Evolutionary conservation across 352 stramenopile genomes (phyloP), one percentile per base, ranked within the genome.

Genomic region (Peronospora destructor): DNA sequence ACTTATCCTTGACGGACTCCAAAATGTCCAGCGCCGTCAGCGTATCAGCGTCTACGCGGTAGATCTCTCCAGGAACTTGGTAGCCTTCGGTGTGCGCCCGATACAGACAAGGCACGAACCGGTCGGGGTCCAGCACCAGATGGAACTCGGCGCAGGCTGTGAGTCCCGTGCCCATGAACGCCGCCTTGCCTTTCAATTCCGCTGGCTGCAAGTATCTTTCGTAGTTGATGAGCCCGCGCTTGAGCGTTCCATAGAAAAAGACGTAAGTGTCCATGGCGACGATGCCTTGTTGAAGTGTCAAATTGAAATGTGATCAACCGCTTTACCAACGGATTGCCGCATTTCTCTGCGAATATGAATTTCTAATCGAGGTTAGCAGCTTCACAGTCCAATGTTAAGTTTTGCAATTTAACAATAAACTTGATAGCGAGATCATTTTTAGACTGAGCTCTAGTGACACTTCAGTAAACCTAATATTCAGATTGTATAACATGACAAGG

Each of bases 171-270:
- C 61, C 68, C 8, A 81, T 36, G 46, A 77, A 84, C 47, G 59
- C 56, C 6, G 73, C 76, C 57, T 87, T 87, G 49, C 59, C 59
- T 12, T 54, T 36, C 2, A 67, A 49, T 17, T 69, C 60, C 6
- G 71, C 64, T 14, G 71, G 73, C 32, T 65, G 54, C 17, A 89
- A 59, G 52, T 89, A 89, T 40, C 70, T 45, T n/a, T 82, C 58
- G 56, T 87, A 83, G 68, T 89, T 89, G 49, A 75, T 53, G 46
- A 84, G 79, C 19, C 65, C 73, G 14, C 66, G 72, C 68, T 87
- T 89, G 56, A 89, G 73, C 25, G 78, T 89, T 21, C 75, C 78
- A 49, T 89, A 89, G 14, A 89, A 73, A 47, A 87, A 87, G 45
- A 89, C 73, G 43, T 84, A 61, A 26, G 69, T 65, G 38, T 78